phyloP scores from a whole-genome alignment of 352 stramenopile genomes.

The Phytophthora ohioensis region DNA sequence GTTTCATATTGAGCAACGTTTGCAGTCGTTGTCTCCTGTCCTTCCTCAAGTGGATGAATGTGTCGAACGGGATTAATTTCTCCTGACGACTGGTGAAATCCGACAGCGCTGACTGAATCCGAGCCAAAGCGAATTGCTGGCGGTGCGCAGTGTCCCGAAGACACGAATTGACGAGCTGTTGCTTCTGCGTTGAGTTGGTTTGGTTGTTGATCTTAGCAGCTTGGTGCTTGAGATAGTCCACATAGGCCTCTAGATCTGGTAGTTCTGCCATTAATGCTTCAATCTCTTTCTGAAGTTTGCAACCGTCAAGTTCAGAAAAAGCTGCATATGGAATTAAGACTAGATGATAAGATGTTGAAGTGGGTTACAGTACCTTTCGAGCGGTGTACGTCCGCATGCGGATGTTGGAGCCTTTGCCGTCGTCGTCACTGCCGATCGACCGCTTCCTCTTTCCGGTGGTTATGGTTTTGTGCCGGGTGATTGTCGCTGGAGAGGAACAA shows the following conservation, averaged over 20 bases:
- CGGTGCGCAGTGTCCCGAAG: constrained; percentile 28
- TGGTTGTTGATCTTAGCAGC: constrained; percentile 36
- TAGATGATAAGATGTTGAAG: too few relatives aligned
- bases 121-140: constrained; percentile 31
- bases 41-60: constrained; percentile 31
- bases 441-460: constrained; percentile 19
- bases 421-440: constrained; percentile 19
- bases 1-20: constrained; percentile 18
- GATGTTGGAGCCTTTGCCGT: constrained; percentile 5
- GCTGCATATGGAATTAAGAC: neutral
- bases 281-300: constrained; percentile 42
- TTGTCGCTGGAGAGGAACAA: neutral
- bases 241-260: constrained; percentile 39
- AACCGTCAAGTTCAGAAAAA: constrained; percentile 20
- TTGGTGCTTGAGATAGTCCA: constrained; percentile 48
- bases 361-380: constrained; percentile 27
- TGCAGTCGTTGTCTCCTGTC: constrained; percentile 24
- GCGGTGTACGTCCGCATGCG: constrained; percentile 42
- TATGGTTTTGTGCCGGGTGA: neutral
- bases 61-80: constrained; percentile 42
- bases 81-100: constrained; percentile 39
- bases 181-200: constrained; percentile 40
- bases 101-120: constrained; percentile 35
- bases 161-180: constrained; percentile 44
- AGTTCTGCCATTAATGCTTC: constrained; percentile 34